Evolutionary conservation across 2,329 filamentous ascomycete genomes (phyloP).

Genomic region (Dichotomopilus funicola): DNA sequence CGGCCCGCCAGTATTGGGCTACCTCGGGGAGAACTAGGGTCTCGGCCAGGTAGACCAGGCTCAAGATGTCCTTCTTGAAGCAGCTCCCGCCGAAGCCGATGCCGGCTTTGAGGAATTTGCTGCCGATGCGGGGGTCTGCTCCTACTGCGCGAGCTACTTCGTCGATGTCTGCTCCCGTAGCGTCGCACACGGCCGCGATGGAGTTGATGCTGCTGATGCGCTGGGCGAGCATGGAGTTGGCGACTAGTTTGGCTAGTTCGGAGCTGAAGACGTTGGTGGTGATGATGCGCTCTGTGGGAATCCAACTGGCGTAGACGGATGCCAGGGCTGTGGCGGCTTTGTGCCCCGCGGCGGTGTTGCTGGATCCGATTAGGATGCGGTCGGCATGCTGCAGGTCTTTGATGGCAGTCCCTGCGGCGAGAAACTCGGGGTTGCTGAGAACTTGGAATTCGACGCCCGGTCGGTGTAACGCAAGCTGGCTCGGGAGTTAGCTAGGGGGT

Average conservation of each 20-base stretch:
- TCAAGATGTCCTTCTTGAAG: conserved; percentile 8
- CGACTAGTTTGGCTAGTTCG: conserved; percentile 4
- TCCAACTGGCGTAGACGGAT: conserved; percentile 5
- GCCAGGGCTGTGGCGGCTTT: conserved; percentile 3
- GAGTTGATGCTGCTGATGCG: conserved; percentile 10
- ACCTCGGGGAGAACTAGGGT: conserved; percentile 6
- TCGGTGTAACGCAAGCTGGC: conserved; percentile 1
- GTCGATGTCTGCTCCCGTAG: conserved; percentile 3
- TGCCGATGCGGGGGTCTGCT: conserved; percentile 4
- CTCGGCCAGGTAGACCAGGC: conserved; percentile 4
- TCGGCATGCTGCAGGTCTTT: conserved; percentile 3
- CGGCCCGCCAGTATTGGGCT: conserved; percentile 1
- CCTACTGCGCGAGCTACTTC: conserved; percentile 3
- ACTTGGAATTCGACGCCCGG: conserved; percentile 1
- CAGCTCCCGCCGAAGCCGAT: conserved; percentile 7
- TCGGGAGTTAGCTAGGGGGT: not conserved
- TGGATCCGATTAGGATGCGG: conserved; percentile 7
- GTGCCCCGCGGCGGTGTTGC: not conserved
- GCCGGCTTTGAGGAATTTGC: conserved; percentile 4
- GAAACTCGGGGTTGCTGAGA: conserved; percentile 8
- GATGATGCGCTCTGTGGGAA: conserved; percentile 1
- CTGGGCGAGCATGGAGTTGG: conserved; percentile 7
- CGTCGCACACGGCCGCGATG: conserved; percentile 2
- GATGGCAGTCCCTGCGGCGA: conserved; percentile 2
- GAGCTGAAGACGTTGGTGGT: conserved; percentile 6